A percentile compares a stretch with the other conserved stretches of the same genome.
phyloP scores from a whole-genome alignment of 495 filamentous ascomycete genomes.

The Astrothelium macrocarpum region DNA sequence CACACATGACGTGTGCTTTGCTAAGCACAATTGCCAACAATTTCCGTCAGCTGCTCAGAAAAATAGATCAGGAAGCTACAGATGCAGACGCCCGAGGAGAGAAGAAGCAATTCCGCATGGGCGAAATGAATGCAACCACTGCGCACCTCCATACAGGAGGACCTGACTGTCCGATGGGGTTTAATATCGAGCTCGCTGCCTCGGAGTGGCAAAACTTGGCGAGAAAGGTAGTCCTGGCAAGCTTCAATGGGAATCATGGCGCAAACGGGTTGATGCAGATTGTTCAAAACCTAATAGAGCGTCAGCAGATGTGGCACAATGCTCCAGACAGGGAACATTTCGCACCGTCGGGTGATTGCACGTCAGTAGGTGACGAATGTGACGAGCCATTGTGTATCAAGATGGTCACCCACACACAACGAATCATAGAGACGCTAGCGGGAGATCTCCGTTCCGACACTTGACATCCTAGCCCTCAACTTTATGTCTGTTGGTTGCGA shows the following conservation, averaged over 20 bases:
- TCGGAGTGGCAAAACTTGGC: slow-evolving; percentile 28
- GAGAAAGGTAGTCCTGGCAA: slow-evolving; percentile 24
- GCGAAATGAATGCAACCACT: slow-evolving; percentile 21
- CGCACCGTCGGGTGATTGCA: neutral
- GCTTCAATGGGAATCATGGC: neutral
- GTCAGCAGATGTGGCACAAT: neutral
- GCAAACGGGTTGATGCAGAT: neutral
- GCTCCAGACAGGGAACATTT: neutral
- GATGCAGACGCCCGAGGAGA: slow-evolving; percentile 16
- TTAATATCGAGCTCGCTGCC: slow-evolving; percentile 25
- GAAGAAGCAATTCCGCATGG: slow-evolving; percentile 28
- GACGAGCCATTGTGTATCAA: neutral
- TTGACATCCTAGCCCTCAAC: neutral
- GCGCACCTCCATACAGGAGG: slow-evolving; percentile 27
- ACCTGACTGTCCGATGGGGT: slow-evolving; percentile 26
- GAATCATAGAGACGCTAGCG: neutral
- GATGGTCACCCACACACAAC: neutral
- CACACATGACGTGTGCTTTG: slow-evolving; percentile 21
- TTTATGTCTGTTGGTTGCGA: slow-evolving; percentile 13
- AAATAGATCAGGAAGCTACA: slow-evolving; percentile 25
- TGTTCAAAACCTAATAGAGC: neutral
- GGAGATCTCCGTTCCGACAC: neutral
- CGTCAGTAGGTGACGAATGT: neutral
- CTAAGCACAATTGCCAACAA: slow-evolving; percentile 25
- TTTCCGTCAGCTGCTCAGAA: slow-evolving; percentile 22